These are phyloP conservation scores for Chaetomium globosum DNA, from an alignment of 2,329 filamentous ascomycete genomes.

Conservation along the genomic window DNA sequence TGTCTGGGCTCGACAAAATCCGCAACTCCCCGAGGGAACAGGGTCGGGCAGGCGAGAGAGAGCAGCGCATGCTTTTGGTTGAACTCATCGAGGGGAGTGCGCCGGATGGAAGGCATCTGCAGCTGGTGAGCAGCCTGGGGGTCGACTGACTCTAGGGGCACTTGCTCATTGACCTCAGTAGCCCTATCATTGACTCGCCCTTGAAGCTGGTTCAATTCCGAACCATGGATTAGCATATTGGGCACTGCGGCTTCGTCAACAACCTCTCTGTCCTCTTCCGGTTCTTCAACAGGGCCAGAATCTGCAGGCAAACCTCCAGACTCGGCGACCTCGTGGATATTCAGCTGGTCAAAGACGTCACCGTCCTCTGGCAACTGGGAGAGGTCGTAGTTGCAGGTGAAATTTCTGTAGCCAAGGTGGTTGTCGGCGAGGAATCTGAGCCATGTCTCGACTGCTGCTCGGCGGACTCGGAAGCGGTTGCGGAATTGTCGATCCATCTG, in stretches of 20 bases:
- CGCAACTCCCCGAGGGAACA: conserved; percentile 2
- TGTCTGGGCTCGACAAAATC: conserved; percentile 6
- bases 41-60: background rate
- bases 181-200: background rate
- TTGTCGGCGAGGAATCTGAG: conserved; percentile 1
- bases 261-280: background rate
- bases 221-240: conserved; percentile 4
- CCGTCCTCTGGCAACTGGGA: conserved; percentile 6
- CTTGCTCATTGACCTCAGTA: background rate
- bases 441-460: conserved; percentile 10
- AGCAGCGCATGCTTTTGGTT: conserved; percentile 8
- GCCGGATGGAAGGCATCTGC: conserved; percentile 8
- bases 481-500: conserved; percentile 3
- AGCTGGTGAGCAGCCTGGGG: conserved; percentile 8
- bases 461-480: conserved; percentile 5
- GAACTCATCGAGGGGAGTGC: conserved; percentile 10
- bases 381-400: conserved; percentile 4
- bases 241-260: conserved; percentile 10
- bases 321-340: conserved; percentile 3
- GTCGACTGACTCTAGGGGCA: background rate
- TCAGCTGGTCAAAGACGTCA: conserved; percentile 11
- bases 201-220: conserved; percentile 1
- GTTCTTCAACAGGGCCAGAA: background rate
- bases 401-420: conserved; percentile 8
- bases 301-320: background rate